Conservation (phyloP, 1,139 yeast species). For the Nakaseomyces kungkrabaensis region DNA sequence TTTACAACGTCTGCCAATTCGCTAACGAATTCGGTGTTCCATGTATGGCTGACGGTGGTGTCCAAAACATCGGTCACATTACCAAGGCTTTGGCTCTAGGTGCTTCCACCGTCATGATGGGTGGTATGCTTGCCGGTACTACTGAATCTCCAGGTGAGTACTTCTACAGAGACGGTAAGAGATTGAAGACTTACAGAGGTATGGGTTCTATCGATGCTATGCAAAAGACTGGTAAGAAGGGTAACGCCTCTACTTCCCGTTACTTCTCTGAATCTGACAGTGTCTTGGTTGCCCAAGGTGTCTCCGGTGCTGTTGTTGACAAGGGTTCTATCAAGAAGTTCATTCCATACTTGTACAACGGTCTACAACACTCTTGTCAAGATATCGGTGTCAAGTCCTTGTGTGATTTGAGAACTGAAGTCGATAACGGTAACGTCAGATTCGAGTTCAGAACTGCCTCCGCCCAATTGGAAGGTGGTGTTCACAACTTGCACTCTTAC, state of each 20-base stretch:
- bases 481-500: conserved; percentile 89
- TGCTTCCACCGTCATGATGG: conserved; percentile 98
- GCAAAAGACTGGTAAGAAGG: conserved; percentile 83
- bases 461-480: conserved; percentile 99
- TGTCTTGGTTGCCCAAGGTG: conserved; percentile 98
- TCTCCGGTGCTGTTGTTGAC: conserved; percentile 92
- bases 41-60: conserved; percentile 99
- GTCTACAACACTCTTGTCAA: conserved; percentile 97
- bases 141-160: conserved; percentile 97
- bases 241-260: conserved; percentile 96
- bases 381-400: conserved; percentile 84
- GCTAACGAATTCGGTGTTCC: conserved; percentile 31
- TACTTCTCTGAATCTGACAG: conserved; percentile 93
- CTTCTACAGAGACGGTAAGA: conserved; percentile 95
- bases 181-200: conserved; percentile 96
- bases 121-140: conserved; percentile 98
- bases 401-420: conserved; percentile 52
- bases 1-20: conserved; percentile 35
- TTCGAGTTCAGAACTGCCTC: conserved; percentile 98
- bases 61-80: conserved; percentile 96
- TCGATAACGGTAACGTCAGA: conserved; percentile 63
- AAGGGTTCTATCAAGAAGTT: conserved; percentile 92
- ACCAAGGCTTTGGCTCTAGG: conserved; percentile 95
- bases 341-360: conserved; percentile 86
- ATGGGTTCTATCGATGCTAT: conserved; percentile 99